A percentile compares a stretch with the other conserved stretches of the same genome.
Conservation (phyloP, 192 early-diverging fungal species). For the Podila minutissima region DNA sequence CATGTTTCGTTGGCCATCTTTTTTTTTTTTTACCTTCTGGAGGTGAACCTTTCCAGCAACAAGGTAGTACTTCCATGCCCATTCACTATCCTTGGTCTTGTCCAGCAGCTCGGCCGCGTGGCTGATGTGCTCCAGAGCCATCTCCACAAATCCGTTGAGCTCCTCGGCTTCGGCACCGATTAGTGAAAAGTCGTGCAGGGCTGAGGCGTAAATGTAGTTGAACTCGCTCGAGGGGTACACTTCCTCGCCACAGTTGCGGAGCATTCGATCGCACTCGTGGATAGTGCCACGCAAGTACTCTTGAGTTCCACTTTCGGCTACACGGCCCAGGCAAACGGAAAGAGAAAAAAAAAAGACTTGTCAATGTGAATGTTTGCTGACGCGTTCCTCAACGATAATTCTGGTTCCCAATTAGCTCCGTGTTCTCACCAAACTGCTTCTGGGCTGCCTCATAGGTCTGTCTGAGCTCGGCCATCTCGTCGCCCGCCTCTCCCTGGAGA, state of each 20-base stretch:
- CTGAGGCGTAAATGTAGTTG: constrained; percentile 61
- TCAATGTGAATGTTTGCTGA: background rate
- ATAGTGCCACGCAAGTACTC: constrained; percentile 61
- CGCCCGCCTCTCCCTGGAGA: constrained; percentile 56
- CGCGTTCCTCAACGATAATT: background rate
- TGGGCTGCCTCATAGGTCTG: constrained; percentile 60
- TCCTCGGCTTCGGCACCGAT: constrained; percentile 37
- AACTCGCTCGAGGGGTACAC: constrained; percentile 51
- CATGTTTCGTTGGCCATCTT: too few species aligned
- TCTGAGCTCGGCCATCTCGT: constrained; percentile 58
- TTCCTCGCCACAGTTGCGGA: constrained; percentile 58
- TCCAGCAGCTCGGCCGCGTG: constrained; percentile 35
- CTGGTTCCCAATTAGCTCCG: background rate
- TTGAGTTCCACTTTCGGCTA: constrained; percentile 40
- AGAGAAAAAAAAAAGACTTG: background rate
- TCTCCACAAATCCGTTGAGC: constrained; percentile 35
- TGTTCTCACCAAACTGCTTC: constrained; percentile 51
- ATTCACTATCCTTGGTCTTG: constrained; percentile 6
- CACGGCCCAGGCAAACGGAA: background rate
- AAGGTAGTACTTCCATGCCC: constrained; percentile 45
- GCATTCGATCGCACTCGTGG: constrained; percentile 64
- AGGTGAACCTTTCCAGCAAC: constrained; percentile 44
- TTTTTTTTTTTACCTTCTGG: constrained; percentile 22
- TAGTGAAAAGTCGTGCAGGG: constrained; percentile 55
- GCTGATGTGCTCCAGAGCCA: constrained; percentile 37